Conservation (phyloP, 352 stramenopile genomes). For the Phytophthora sojae region DNA sequence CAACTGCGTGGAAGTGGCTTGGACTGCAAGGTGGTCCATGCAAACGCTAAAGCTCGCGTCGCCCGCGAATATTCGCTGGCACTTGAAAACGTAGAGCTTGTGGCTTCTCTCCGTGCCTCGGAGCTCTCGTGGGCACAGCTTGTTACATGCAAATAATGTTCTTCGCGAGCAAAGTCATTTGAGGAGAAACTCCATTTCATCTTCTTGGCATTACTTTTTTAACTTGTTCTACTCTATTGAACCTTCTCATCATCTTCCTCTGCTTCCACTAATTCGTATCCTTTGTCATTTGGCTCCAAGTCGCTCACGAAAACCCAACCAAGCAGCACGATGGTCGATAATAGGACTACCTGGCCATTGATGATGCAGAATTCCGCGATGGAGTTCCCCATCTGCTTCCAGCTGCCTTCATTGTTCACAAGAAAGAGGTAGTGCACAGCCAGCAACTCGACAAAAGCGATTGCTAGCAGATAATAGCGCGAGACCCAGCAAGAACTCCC, state of each 20-base stretch:
- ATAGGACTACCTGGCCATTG: slow-evolving; percentile 77
- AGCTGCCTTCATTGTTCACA: slow-evolving; percentile 83
- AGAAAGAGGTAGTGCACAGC: slow-evolving; percentile 82
- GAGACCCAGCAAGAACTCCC: slow-evolving; percentile 26
- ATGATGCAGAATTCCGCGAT: slow-evolving; percentile 86
- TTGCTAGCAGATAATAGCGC: slow-evolving; percentile 64
- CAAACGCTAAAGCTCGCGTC: slow-evolving; percentile 57
- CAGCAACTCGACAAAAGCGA: slow-evolving; percentile 69
- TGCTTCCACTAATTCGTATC: slow-evolving; percentile 15
- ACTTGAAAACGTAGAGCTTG: slow-evolving; percentile 48
- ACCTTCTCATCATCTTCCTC: slow-evolving; percentile 24
- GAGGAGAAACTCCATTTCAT: neutral
- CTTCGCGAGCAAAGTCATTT: neutral
- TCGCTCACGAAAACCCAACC: slow-evolving; percentile 42
- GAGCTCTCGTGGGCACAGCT: slow-evolving; percentile 60
- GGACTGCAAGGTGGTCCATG: slow-evolving; percentile 56
- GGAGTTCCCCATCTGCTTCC: slow-evolving; percentile 89
- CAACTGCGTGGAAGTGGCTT: slow-evolving; percentile 17
- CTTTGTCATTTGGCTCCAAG: slow-evolving; percentile 21
- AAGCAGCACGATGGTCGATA: slow-evolving; percentile 66
- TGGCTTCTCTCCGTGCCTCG: slow-evolving; percentile 56
- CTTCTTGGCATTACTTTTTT: neutral
- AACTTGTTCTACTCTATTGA: slow-evolving; percentile 14
- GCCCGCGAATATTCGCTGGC: slow-evolving; percentile 58
- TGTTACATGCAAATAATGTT: slow-evolving; percentile 51